phyloP scores from a whole-genome alignment of 73 alveolate genomes.

The Paramecium pentaurelia region DNA sequence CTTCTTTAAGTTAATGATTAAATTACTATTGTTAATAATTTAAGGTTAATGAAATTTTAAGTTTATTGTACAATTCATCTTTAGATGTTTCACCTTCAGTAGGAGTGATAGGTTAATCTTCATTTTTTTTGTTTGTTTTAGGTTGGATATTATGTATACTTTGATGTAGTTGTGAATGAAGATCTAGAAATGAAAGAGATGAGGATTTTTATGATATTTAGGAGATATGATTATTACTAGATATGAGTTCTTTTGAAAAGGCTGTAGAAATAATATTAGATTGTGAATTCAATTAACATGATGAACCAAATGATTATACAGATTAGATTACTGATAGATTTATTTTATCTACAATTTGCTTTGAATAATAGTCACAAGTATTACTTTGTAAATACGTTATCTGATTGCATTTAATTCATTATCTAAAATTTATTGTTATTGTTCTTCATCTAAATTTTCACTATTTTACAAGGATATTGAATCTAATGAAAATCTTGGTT shows the following conservation, averaged over 20 bases:
- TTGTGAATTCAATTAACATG: not conserved
- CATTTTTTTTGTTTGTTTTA: not conserved
- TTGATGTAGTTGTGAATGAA: not conserved
- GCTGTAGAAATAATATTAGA: not conserved
- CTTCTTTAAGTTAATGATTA: not conserved
- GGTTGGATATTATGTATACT: not conserved
- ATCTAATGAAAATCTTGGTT: not conserved
- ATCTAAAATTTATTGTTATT: not conserved
- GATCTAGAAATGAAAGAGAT: not conserved
- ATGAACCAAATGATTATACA: not conserved
- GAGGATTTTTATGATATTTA: constrained; percentile 5
- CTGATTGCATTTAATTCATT: not conserved
- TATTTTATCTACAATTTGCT: constrained; percentile 28
- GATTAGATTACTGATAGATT: constrained; percentile 9
- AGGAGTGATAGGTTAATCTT: not conserved
- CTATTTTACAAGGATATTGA: not conserved
- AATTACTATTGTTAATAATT: not conserved
- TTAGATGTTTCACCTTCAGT: not conserved
- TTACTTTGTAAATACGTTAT: constrained; percentile 3
- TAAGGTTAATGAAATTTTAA: not conserved
- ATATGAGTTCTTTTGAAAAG: not conserved
- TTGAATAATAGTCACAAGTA: not conserved
- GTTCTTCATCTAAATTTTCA: constrained; percentile 21
- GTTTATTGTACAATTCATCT: not conserved
- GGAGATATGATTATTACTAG: not conserved